These are phyloP conservation scores for Scolecobasidium constrictum DNA, from an alignment of 2,329 filamentous ascomycete species.

Conservation along the genomic window DNA sequence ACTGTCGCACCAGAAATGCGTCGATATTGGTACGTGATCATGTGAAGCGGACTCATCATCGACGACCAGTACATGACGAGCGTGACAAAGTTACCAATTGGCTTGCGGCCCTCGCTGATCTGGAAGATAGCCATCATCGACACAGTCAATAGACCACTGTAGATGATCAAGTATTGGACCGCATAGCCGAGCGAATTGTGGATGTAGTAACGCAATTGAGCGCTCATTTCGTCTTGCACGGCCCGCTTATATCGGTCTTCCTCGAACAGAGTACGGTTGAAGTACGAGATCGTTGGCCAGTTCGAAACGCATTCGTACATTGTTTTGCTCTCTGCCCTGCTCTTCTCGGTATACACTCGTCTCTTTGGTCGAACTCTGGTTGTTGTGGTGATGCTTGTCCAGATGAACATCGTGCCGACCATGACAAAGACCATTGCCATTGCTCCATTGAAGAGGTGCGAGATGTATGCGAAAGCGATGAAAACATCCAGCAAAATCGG, in stretches of 20 bases:
- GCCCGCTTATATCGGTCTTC: conserved; percentile 35
- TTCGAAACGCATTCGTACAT: conserved; percentile 49
- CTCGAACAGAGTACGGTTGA: conserved; percentile 47
- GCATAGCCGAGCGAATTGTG: conserved; percentile 22
- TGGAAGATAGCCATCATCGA: conserved; percentile 43
- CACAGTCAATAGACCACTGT: conserved; percentile 37
- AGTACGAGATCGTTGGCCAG: conserved; percentile 50
- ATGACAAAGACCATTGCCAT: conserved; percentile 28
- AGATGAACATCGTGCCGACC: conserved; percentile 38
- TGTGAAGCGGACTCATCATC: conserved; percentile 36
- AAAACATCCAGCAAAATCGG: conserved; percentile 53
- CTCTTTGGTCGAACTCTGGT: conserved; percentile 30
- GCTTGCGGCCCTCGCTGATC: conserved; percentile 36
- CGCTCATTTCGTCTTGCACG: conserved; percentile 22
- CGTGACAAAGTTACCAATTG: conserved; percentile 52
- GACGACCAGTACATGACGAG: conserved; percentile 53
- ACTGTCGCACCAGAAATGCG: conserved; percentile 44
- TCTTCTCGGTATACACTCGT: conserved; percentile 30
- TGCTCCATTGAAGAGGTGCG: conserved; percentile 49
- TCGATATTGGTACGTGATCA: conserved; percentile 38
- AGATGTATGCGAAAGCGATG: conserved; percentile 51
- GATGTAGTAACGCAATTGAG: conserved; percentile 14
- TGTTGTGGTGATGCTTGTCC: conserved; percentile 33
- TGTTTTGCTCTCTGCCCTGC: conserved; percentile 39
- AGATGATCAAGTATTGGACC: conserved; percentile 36